Evolutionary conservation across 345 rosid genomes (phyloP).

Genomic region (Eucalyptus regnans): DNA sequence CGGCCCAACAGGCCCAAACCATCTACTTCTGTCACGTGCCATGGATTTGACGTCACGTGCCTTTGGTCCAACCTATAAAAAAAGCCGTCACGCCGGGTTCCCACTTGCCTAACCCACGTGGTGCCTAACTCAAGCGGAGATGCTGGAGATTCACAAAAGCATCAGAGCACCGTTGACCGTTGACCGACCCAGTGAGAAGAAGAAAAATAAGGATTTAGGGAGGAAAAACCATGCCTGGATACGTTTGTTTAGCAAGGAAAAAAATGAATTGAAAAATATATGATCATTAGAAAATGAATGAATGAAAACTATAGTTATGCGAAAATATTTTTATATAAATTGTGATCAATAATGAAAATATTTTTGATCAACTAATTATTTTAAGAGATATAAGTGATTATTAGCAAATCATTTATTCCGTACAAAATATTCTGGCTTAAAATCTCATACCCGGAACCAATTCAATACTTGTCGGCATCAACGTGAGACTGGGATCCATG

Average conservation of each 20-base stretch:
- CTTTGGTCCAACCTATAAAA: background rate
- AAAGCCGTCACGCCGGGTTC: background rate
- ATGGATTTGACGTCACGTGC: background rate
- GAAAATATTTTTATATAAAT: background rate
- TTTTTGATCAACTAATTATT: background rate
- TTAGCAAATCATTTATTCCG: too few species aligned
- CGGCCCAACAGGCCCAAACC: background rate
- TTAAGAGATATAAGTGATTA: accelerated
- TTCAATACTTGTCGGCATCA: background rate
- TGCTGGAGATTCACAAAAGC: background rate
- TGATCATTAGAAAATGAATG: background rate
- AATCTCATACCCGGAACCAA: too few species aligned
- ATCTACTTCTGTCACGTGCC: background rate
- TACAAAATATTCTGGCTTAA: too few species aligned
- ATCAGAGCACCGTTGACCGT: background rate
- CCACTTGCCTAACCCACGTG: background rate
- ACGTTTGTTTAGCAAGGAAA: background rate
- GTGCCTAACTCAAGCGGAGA: background rate
- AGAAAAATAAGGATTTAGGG: background rate
- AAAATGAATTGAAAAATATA: background rate
- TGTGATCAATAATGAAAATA: background rate
- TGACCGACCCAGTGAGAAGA: background rate
- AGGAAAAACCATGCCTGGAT: background rate
- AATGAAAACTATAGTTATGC: background rate
- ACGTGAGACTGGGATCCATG: background rate